Percentiles rank a stretch among this genome's conserved stretches.
Evolutionary conservation across 192 early-diverging fungal genomes (phyloP).

Genomic region (Entrophospora sp.): DNA sequence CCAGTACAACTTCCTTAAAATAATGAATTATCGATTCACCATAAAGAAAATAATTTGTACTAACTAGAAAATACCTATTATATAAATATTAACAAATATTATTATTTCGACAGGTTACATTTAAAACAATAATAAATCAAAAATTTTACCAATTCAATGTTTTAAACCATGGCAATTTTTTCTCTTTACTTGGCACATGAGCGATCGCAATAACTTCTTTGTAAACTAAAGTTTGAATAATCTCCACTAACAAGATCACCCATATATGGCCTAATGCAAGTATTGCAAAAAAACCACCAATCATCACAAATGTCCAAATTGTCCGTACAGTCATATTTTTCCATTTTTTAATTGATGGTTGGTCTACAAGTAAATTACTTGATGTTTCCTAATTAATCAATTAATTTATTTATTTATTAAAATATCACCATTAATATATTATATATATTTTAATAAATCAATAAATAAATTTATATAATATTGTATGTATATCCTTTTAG

Average conservation of each 20-base stretch:
- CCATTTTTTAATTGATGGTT: slow-evolving; percentile 53
- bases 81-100: not conserved
- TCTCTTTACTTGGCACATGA: slow-evolving; percentile 69
- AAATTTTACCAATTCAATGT: slow-evolving; percentile 71
- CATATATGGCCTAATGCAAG: slow-evolving; percentile 73
- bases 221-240: slow-evolving; percentile 81
- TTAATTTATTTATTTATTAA: too few species aligned
- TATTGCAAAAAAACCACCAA: slow-evolving; percentile 66
- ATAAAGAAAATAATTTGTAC: slow-evolving; percentile 90
- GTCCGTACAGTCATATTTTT: slow-evolving; percentile 76
- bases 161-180: slow-evolving; percentile 84
- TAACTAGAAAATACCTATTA: slow-evolving; percentile 73
- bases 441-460: too few species aligned
- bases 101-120: too few species aligned
- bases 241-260: slow-evolving; percentile 77
- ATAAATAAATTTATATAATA: too few species aligned
- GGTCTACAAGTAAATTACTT: slow-evolving; percentile 33
- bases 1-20: slow-evolving; percentile 73
- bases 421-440: too few species aligned
- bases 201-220: slow-evolving; percentile 90
- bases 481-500: too few species aligned
- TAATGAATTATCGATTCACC: slow-evolving; percentile 89
- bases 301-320: slow-evolving; percentile 85
- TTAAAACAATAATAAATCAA: not conserved
- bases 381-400: not conserved